Conservation (phyloP, 1,284 basidiomycete genomes). For the Ganoderma meredithae region DNA sequence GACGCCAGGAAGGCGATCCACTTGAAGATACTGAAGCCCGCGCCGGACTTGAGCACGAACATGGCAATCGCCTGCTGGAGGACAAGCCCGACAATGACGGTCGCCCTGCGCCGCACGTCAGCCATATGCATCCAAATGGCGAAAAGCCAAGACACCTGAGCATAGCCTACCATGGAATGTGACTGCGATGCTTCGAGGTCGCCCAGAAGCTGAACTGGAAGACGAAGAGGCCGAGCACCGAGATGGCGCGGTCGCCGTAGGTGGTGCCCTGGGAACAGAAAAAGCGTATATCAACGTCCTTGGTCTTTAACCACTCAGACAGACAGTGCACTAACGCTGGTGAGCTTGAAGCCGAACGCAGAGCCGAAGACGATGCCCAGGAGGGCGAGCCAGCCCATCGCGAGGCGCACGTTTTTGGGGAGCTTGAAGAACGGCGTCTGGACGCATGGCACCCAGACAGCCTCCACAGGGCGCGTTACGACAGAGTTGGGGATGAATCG, state of each 20-base stretch:
- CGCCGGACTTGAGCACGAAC: constrained; percentile 83
- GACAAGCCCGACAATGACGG: constrained; percentile 86
- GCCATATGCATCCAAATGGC: constrained; percentile 6
- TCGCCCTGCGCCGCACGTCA: constrained; percentile 60
- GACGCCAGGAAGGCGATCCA: constrained; percentile 82
- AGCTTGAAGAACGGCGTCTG: constrained; percentile 75
- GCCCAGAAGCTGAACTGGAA: constrained; percentile 80
- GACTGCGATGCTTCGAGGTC: constrained; percentile 63
- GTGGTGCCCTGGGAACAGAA: constrained; percentile 56
- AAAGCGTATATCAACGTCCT: constrained; percentile 35
- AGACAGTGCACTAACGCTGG: constrained; percentile 51
- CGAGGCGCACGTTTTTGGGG: constrained; percentile 61
- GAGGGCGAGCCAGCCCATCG: constrained; percentile 77
- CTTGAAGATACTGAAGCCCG: constrained; percentile 82
- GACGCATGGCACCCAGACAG: constrained; percentile 70
- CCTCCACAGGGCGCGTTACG: constrained; percentile 69
- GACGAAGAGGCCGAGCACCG: constrained; percentile 78
- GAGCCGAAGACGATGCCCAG: constrained; percentile 81
- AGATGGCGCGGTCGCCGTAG: constrained; percentile 82
- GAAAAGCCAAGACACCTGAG: constrained; percentile 10
- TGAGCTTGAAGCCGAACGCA: constrained; percentile 79
- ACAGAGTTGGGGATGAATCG: constrained; percentile 77
- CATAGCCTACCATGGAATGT: constrained; percentile 67
- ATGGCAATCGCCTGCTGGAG: constrained; percentile 85
- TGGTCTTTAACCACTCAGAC: constrained; percentile 1